Conservation (phyloP, 495 filamentous ascomycete genomes). For the Aspergillus bertholletiae region DNA sequence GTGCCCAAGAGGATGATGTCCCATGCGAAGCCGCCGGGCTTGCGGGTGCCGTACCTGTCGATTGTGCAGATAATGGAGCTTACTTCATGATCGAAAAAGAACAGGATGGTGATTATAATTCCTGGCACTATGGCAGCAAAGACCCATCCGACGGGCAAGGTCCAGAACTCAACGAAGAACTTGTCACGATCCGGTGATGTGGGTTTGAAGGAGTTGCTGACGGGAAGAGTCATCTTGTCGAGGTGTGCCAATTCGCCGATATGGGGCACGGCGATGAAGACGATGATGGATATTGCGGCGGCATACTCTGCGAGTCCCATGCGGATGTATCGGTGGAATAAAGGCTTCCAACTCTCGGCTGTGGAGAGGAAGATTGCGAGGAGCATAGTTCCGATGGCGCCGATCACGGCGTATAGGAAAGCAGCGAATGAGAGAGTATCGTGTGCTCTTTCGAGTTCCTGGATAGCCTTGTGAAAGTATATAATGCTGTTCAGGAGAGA, state of each 20-base stretch:
- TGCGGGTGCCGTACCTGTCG: conserved; percentile 60
- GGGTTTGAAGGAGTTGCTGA: conserved; percentile 56
- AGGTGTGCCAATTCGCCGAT: conserved; percentile 60
- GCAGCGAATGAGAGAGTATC: conserved; percentile 58
- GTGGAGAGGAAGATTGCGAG: conserved; percentile 63
- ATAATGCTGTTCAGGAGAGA: conserved; percentile 69
- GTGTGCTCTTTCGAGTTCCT: conserved; percentile 63
- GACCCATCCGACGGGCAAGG: conserved; percentile 58
- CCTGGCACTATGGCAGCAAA: conserved; percentile 64
- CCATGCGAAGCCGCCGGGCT: conserved; percentile 69
- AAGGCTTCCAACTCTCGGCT: conserved; percentile 59
- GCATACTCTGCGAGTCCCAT: conserved; percentile 67
- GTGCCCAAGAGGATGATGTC: conserved; percentile 65
- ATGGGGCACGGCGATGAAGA: conserved; percentile 65
- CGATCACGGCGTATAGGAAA: conserved; percentile 68
- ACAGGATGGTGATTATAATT: conserved; percentile 63
- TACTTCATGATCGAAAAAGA: conserved; percentile 75
- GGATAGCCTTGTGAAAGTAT: conserved; percentile 72
- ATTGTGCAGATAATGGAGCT: conserved; percentile 74
- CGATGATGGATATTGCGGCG: conserved; percentile 66
- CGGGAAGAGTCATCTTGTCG: conserved; percentile 59
- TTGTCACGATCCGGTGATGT: conserved; percentile 51
- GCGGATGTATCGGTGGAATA: conserved; percentile 64
- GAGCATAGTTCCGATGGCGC: conserved; percentile 65
- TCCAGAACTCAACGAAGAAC: conserved; percentile 69